phyloP scores from a whole-genome alignment of 2,329 filamentous ascomycete species.

The Phialemoniopsis sp. region DNA sequence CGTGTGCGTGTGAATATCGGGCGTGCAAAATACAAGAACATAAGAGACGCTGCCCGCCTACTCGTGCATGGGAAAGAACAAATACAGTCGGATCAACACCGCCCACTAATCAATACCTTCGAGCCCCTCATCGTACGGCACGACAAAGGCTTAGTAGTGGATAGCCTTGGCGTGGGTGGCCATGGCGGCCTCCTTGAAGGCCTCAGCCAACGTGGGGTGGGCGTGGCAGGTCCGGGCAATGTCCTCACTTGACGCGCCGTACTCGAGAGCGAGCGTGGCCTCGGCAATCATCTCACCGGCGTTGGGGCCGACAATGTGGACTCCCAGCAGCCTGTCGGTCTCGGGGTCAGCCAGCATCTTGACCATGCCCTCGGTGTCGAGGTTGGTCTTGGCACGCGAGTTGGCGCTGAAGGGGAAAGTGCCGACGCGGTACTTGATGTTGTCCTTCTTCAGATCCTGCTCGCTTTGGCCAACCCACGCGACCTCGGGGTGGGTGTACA shows the following conservation, averaged over 20 bases:
- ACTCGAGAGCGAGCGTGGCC: conserved; percentile 90
- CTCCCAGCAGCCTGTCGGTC: conserved; percentile 90
- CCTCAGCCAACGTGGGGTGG: conserved; percentile 92
- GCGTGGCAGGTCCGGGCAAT: conserved; percentile 94
- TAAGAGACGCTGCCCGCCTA: too few relatives aligned
- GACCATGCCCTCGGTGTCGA: conserved; percentile 91
- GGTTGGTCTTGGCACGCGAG: conserved; percentile 97
- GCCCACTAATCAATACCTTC: too few relatives aligned
- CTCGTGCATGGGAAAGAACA: not conserved
- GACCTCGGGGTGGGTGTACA: conserved; percentile 99
- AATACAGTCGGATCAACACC: conserved; percentile 3
- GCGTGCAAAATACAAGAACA: too few relatives aligned
- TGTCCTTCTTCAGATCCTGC: conserved; percentile 86
- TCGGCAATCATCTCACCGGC: conserved; percentile 99
- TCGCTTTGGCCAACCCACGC: conserved; percentile 98
- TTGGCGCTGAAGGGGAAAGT: conserved; percentile 98
- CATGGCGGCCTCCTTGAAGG: conserved; percentile 99
- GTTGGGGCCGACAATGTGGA: conserved; percentile 94
- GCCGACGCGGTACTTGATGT: conserved; percentile 88
- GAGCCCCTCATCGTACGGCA: not conserved
- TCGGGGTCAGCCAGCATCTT: conserved; percentile 97
- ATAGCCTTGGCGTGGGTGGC: conserved; percentile 93
- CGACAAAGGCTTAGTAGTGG: conserved; percentile 65
- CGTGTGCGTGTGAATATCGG: too few relatives aligned
- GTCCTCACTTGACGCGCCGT: conserved; percentile 92